Conservation (phyloP, 2,329 filamentous ascomycete genomes). For the Colletotrichum sp. region DNA sequence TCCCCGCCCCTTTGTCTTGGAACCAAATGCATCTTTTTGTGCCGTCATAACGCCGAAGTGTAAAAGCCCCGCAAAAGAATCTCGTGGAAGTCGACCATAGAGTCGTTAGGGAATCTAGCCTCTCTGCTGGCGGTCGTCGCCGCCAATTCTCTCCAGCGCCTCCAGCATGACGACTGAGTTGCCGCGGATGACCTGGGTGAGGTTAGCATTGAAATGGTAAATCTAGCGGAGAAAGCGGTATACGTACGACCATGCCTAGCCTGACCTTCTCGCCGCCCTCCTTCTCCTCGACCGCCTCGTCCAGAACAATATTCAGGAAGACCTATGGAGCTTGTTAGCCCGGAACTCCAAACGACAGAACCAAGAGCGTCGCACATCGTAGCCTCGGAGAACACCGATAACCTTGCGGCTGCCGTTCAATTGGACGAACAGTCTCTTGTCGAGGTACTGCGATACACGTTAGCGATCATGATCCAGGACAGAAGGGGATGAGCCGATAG, state of each 20-base stretch:
- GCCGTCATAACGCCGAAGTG: conserved; percentile 18
- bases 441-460: conserved; percentile 77
- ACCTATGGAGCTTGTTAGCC: conserved; percentile 65
- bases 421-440: conserved; percentile 98
- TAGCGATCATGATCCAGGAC: neutral
- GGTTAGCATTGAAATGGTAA: conserved; percentile 27
- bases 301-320: conserved; percentile 96
- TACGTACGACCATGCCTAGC: conserved; percentile 88
- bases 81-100: neutral
- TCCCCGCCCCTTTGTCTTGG: conserved; percentile 4
- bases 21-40: conserved; percentile 17
- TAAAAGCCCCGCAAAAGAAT: conserved; percentile 3
- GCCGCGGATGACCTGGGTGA: conserved; percentile 83
- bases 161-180: conserved; percentile 99
- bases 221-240: neutral
- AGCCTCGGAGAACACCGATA: conserved; percentile 90
- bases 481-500: neutral
- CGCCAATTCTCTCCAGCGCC: conserved; percentile 72
- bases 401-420: conserved; percentile 98
- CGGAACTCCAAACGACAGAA: neutral
- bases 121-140: conserved; percentile 55
- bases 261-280: conserved; percentile 86
- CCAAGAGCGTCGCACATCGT: conserved; percentile 74
- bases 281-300: conserved; percentile 96
- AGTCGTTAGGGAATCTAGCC: neutral